Base-by-base conservation (phyloP, 371 early-diverging fungal species). In the Apophysomyces variabilis region DNA sequence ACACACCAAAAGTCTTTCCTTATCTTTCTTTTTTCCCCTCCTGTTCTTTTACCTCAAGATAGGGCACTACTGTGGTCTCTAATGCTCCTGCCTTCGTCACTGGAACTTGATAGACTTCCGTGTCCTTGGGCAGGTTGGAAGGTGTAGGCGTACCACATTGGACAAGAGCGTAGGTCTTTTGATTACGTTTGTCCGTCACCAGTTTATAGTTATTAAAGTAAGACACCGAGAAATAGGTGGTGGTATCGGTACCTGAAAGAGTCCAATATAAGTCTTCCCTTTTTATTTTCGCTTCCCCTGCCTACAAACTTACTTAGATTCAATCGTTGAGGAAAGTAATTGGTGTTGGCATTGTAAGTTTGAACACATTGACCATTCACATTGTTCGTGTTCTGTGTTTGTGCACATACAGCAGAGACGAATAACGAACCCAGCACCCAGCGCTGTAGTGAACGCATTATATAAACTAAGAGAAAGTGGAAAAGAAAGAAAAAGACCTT, bases 81-180 rank as follows among this genome's bases (percentile, higher is more conserved):
- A 87, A 68, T 1, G 82, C 83, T 26, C 87, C 91, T 14, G 80
- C 85, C 44, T 71, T 84, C 32, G 70, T 75, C 18, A 88, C 85
- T 8, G 93, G 91, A 13, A 92, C 73, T 3, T 73, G 44, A 57
- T 90, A 78, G 8, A 85, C 62, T 61, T 85, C 76, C 35, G 86
- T 84, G 36, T 69, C 79, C 60, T 79, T 80, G 63, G 80, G 72
- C 54, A 87, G 71, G 38, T 70, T 67, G 26, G 77, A 16, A 7
- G 92, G 91, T 44, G 67, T 60, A 41, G 82, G 78, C 36, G 92
- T 82, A 60, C 92, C 90, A 71, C 93, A 90, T 75, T 90, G 91
- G 68, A 88, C 87, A 64, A 93, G 83, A 14, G 84, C 78, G 57
- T 85, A 89, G 8, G 76, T 73, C 16, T 60, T 58, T 8, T 69